Evolutionary conservation across 2,329 filamentous ascomycete genomes (phyloP).

Genomic region (Exophiala calicioides): DNA sequence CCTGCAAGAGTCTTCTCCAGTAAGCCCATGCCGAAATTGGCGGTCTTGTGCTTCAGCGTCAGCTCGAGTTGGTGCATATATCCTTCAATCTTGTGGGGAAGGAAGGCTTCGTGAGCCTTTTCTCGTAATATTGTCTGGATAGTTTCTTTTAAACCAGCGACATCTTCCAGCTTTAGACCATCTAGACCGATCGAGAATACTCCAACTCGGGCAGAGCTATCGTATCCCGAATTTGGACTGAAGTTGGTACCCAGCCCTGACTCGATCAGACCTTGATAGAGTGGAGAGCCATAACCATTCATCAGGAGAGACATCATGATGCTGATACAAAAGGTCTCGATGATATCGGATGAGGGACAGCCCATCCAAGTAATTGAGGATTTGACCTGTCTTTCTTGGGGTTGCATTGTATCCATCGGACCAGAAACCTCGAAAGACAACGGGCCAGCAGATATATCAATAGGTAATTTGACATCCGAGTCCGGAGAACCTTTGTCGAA

Average conservation of each 20-base stretch:
- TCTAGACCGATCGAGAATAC: conserved; percentile 90
- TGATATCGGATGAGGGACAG: conserved; percentile 75
- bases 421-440: conserved; percentile 71
- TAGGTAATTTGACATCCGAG: conserved; percentile 72
- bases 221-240: conserved; percentile 91
- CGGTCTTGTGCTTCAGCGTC: conserved; percentile 92
- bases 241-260: conserved; percentile 88
- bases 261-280: conserved; percentile 88
- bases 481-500: conserved; percentile 74
- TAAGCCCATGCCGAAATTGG: conserved; percentile 88
- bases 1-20: conserved; percentile 84
- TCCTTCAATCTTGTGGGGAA: conserved; percentile 86
- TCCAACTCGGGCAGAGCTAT: conserved; percentile 71
- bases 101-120: conserved; percentile 75
- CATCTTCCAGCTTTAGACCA: conserved; percentile 80
- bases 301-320: conserved; percentile 81
- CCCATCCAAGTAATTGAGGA: conserved; percentile 92
- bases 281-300: conserved; percentile 91
- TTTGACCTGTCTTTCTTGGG: conserved; percentile 84
- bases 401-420: conserved; percentile 82
- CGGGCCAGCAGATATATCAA: conserved; percentile 68
- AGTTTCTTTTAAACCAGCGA: conserved; percentile 72
- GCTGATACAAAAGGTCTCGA: conserved; percentile 85
- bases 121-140: conserved; percentile 73
- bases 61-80: conserved; percentile 92